Percentiles rank a stretch among this genome's conserved stretches.
Conservation (phyloP, 2,329 filamentous ascomycete species). For the Colletotrichum theobromicola region DNA sequence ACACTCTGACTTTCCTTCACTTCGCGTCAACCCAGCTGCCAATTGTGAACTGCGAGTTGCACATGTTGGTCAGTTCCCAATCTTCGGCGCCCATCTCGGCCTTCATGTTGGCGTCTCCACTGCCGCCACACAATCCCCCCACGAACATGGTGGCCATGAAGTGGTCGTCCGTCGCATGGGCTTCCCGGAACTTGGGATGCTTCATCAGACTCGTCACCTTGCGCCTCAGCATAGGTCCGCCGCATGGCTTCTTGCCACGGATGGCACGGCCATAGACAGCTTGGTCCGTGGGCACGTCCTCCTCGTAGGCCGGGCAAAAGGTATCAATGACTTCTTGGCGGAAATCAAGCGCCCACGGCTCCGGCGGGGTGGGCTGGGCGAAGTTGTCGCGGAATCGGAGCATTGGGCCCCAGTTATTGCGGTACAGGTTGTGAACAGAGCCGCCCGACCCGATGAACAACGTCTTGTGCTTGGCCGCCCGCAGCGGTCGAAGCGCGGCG, state of each 20-base stretch:
- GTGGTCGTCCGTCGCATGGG: constrained; percentile 74
- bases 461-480: constrained; percentile 43
- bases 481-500: constrained; percentile 58
- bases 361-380: constrained; percentile 62
- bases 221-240: constrained; percentile 58
- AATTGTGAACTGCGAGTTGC: constrained; percentile 64
- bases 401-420: constrained; percentile 71
- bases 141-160: constrained; percentile 72
- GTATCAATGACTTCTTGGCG: constrained; percentile 58
- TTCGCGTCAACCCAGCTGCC: constrained; percentile 37
- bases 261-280: constrained; percentile 7
- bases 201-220: constrained; percentile 70
- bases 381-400: constrained; percentile 67
- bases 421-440: constrained; percentile 73
- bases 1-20: not conserved
- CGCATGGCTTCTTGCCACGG: constrained; percentile 25
- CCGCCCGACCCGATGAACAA: constrained; percentile 66
- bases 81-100: constrained; percentile 60
- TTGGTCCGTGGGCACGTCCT: constrained; percentile 54
- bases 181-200: constrained; percentile 68
- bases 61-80: constrained; percentile 73
- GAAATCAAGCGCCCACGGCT: constrained; percentile 67
- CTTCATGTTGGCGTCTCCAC: constrained; percentile 46
- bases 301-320: constrained; percentile 27
- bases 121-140: constrained; percentile 58